These are phyloP conservation scores for Petasospora fabianii DNA, from an alignment of 1,139 yeast species.

Conservation along the genomic window DNA sequence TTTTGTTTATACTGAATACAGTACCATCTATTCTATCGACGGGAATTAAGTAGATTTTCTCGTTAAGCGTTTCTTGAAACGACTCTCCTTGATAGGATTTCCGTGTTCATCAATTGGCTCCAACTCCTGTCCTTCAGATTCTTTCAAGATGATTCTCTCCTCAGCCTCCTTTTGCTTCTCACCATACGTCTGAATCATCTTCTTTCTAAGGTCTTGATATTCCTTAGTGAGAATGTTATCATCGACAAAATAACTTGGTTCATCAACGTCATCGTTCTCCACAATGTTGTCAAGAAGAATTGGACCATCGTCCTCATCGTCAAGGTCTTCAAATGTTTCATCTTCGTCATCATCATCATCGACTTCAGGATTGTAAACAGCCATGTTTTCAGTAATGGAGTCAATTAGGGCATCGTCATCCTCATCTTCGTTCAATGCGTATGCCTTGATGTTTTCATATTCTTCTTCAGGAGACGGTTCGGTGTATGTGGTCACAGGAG, in stretches of 20 bases:
- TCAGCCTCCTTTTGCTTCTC: constrained; percentile 13
- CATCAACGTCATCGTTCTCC: constrained; percentile 41
- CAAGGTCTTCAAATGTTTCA: constrained; percentile 24
- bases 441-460: constrained; percentile 14
- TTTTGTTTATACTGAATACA: not conserved
- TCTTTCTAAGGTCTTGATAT: constrained; percentile 30
- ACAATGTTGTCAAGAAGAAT: constrained; percentile 33
- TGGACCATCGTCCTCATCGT: constrained; percentile 24
- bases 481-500: constrained; percentile 8
- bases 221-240: constrained; percentile 34
- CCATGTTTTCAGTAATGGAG: constrained; percentile 15
- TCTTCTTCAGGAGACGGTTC: constrained; percentile 11
- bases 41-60: constrained; percentile 1
- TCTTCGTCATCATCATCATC: constrained; percentile 20
- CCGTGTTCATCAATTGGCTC: constrained; percentile 75
- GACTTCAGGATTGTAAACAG: constrained; percentile 22
- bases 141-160: constrained; percentile 23
- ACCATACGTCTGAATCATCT: constrained; percentile 23
- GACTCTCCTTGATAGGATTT: constrained; percentile 54
- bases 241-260: constrained; percentile 34
- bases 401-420: constrained; percentile 15
- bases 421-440: constrained; percentile 12
- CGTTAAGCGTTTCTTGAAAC: constrained; percentile 50
- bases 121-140: constrained; percentile 50
- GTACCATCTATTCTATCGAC: not conserved